A percentile compares a stretch with the other conserved stretches of the same genome.
These are phyloP conservation scores for Pseudogymnoascus sp. DNA, from an alignment of 2,329 filamentous ascomycete genomes.

Conservation along the genomic window DNA sequence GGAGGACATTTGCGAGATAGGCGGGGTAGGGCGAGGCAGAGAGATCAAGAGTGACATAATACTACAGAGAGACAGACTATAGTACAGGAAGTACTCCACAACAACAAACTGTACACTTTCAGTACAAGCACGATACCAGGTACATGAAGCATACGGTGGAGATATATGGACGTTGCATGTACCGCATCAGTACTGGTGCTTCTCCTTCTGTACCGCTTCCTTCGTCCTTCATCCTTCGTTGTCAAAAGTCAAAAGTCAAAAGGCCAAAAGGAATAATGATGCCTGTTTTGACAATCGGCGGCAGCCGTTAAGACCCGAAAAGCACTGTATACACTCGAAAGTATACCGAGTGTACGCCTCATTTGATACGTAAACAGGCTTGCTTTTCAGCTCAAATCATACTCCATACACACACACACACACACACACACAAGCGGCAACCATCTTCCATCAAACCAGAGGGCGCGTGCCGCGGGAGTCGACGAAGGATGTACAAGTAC, in stretches of 20 bases:
- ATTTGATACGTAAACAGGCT: not conserved
- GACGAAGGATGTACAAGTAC: not conserved
- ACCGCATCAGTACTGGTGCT: not conserved
- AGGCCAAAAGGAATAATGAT: not conserved
- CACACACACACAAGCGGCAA: not conserved
- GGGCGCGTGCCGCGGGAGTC: not conserved
- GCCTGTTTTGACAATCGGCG: not conserved
- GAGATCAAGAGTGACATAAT: not conserved
- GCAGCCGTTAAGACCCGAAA: not conserved
- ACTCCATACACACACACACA: not conserved
- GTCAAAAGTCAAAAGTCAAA: not conserved
- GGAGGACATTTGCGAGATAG: not conserved
- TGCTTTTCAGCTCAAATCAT: not conserved
- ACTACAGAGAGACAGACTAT: not conserved
- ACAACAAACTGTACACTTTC: not conserved
- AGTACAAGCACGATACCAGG: constrained; percentile 1
- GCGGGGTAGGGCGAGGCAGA: not conserved
- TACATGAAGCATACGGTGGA: not conserved
- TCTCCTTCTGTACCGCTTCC: not conserved
- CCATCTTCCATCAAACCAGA: not conserved
- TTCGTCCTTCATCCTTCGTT: not conserved
- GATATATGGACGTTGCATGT: not conserved
- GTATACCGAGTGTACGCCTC: not conserved
- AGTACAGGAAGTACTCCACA: not conserved
- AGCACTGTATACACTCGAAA: not conserved